phyloP scores from a whole-genome alignment of 2,329 filamentous ascomycete genomes.

The Ascochyta pisi region DNA sequence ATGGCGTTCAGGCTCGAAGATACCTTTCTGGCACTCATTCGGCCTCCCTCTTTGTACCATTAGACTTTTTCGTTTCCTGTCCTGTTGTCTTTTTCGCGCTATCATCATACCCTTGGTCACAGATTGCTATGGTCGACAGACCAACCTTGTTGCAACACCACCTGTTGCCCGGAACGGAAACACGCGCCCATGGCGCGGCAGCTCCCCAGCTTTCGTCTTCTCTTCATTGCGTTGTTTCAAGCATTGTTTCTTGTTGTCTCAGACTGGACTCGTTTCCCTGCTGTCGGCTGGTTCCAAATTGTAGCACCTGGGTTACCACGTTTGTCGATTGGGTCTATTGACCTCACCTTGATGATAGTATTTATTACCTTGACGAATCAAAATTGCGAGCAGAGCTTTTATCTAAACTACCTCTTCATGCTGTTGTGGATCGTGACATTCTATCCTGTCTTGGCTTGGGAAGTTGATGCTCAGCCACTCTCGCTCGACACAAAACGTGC shows the following conservation, averaged over 20 bases:
- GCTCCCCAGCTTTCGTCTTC: conserved; percentile 22
- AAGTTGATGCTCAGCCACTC: neutral
- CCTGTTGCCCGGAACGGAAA: conserved; percentile 20
- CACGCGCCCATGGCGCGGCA: conserved; percentile 38
- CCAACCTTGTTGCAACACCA: conserved; percentile 8
- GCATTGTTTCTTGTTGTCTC: conserved; percentile 21
- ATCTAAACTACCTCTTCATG: conserved; percentile 1
- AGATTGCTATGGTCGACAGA: conserved; percentile 20
- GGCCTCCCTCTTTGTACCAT: conserved; percentile 41
- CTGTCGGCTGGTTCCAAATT: conserved; percentile 35
- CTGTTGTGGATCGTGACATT: neutral
- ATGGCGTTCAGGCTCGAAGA: conserved; percentile 34
- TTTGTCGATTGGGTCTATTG: conserved; percentile 18
- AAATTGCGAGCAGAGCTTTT: conserved; percentile 22
- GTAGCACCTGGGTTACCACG: conserved; percentile 26
- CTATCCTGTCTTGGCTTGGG: neutral
- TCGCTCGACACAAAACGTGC: neutral
- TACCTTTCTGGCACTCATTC: conserved; percentile 45
- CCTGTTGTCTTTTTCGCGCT: conserved; percentile 15
- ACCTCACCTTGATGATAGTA: conserved; percentile 22
- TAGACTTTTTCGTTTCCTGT: conserved; percentile 21
- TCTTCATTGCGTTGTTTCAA: conserved; percentile 17
- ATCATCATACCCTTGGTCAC: conserved; percentile 21
- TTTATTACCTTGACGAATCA: conserved; percentile 24
- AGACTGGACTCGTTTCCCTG: conserved; percentile 24